A percentile compares a stretch with the other conserved stretches of the same genome.
Conservation (phyloP, 257 asterid genomes). For the Capsicum chinense region DNA sequence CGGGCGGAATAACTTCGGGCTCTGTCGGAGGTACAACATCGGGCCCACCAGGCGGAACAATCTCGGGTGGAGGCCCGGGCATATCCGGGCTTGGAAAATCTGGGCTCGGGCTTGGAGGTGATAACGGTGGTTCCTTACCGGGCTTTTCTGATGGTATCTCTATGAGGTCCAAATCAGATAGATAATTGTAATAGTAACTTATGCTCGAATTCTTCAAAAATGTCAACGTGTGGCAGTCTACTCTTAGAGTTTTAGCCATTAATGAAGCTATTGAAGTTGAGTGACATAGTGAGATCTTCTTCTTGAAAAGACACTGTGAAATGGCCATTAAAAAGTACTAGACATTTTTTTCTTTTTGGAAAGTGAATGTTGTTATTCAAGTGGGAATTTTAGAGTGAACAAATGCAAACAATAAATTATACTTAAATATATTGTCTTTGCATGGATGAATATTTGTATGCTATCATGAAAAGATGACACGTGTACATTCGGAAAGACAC, state of each 20-base stretch:
- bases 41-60: neutral
- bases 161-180: neutral
- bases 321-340: neutral
- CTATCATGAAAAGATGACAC: neutral
- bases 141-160: slow-evolving; percentile 53
- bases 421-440: neutral
- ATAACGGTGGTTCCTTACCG: slow-evolving; percentile 44
- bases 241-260: neutral
- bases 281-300: neutral
- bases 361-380: neutral
- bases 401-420: neutral
- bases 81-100: slow-evolving; percentile 44
- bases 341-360: neutral
- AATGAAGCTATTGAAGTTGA: neutral
- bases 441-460: neutral
- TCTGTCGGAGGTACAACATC: neutral
- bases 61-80: neutral
- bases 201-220: no score
- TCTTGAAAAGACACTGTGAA: neutral
- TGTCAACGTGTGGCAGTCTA: no score
- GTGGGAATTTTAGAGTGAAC: neutral
- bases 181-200: neutral
- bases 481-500: neutral
- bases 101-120: slow-evolving; percentile 30
- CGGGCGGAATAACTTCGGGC: slow-evolving; percentile 8